phyloP scores from a whole-genome alignment of 345 rosid genomes.

The Reutealis trisperma region DNA sequence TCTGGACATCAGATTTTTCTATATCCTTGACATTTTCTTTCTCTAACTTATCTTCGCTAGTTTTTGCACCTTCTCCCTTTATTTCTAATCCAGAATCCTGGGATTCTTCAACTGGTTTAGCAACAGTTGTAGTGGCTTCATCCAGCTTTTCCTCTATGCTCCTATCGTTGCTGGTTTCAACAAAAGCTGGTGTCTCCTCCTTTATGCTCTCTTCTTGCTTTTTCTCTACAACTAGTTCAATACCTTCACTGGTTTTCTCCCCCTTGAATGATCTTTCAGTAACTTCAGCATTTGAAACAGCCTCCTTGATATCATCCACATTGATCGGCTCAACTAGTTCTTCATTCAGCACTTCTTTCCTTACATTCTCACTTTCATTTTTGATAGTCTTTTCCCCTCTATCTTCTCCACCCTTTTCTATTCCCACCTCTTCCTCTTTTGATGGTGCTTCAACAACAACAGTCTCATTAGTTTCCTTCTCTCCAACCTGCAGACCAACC shows the following conservation, averaged over 20 bases:
- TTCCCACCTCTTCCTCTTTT: conserved; percentile 11
- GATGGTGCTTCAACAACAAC: background rate
- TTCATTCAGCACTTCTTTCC: background rate
- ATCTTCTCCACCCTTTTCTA: conserved; percentile 2
- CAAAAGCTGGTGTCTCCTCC: conserved; percentile 17
- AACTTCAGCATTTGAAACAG: conserved; percentile 11
- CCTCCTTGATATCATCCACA: conserved; percentile 1
- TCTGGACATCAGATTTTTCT: conserved; percentile 8
- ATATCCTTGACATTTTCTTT: background rate
- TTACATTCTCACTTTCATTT: background rate
- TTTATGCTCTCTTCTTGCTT: background rate
- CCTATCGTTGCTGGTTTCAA: background rate
- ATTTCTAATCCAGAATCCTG: background rate
- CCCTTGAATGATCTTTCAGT: conserved; percentile 11
- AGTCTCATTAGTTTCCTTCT: conserved; percentile 4
- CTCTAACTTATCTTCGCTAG: conserved; percentile 2
- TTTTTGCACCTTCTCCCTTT: conserved; percentile 13
- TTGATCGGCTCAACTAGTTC: background rate
- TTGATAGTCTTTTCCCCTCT: background rate
- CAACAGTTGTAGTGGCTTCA: conserved; percentile 4
- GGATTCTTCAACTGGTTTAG: background rate
- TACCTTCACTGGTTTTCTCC: conserved; percentile 6
- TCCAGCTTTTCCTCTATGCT: conserved; percentile 5
- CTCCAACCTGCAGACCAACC: background rate
- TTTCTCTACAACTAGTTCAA: conserved; percentile 10